Evolutionary conservation across 2,329 filamentous ascomycete species (phyloP).

Genomic region (Verticillium albo-atrum): DNA sequence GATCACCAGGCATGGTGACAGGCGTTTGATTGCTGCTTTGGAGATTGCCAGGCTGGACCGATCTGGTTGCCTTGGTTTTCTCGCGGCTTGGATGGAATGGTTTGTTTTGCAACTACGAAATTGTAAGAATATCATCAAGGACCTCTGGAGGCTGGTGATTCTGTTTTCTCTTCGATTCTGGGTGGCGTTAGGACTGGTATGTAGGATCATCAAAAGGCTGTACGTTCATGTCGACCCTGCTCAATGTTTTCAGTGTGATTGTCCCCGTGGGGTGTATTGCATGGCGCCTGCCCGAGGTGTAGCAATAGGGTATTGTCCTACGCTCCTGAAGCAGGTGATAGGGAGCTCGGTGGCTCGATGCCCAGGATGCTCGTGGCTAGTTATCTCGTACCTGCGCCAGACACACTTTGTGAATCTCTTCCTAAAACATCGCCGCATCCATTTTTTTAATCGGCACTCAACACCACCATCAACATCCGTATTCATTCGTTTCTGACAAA

Average conservation of each 20-base stretch:
- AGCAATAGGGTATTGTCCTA: background rate
- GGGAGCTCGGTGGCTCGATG: background rate
- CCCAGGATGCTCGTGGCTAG: background rate
- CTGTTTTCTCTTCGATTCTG: conserved; percentile 1
- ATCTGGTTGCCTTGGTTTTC: background rate
- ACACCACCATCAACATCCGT: background rate
- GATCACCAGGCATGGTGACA: background rate
- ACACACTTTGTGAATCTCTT: background rate
- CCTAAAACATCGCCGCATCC: background rate
- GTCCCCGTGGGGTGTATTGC: too few relatives aligned
- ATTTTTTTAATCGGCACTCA: background rate
- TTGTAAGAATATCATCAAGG: conserved; percentile 2
- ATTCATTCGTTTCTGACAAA: background rate
- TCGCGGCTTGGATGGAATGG: background rate
- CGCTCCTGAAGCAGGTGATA: background rate
- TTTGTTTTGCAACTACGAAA: background rate
- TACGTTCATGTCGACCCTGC: background rate
- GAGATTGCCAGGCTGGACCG: background rate
- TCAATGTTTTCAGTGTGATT: background rate
- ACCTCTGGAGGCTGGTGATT: background rate
- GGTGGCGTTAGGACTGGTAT: background rate
- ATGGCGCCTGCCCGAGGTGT: background rate
- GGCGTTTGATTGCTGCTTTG: background rate
- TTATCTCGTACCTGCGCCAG: background rate
- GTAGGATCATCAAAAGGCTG: background rate